phyloP scores from a whole-genome alignment of 2,329 filamentous ascomycete species.

The Stachybotrys chartarum region DNA sequence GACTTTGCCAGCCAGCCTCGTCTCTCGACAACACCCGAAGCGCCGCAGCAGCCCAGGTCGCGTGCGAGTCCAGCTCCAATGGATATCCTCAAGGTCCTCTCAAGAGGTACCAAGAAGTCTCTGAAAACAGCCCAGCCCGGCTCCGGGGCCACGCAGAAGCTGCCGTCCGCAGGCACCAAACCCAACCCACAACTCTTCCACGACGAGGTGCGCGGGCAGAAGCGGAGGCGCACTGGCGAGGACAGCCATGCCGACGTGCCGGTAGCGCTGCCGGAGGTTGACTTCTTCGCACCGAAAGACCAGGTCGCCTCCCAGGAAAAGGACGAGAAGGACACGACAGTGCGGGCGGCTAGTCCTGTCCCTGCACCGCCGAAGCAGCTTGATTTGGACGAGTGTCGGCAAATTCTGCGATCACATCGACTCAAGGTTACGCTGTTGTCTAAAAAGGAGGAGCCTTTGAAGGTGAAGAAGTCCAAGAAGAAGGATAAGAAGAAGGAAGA shows the following conservation, averaged over 20 bases:
- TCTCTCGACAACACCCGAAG: conserved; percentile 2
- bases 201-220: conserved; percentile 44
- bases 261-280: conserved; percentile 36
- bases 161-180: conserved; percentile 58
- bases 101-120: conserved; percentile 58
- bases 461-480: conserved; percentile 50
- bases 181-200: conserved; percentile 65
- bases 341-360: conserved; percentile 19
- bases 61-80: conserved; percentile 28
- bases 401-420: conserved; percentile 70
- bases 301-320: neutral
- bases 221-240: conserved; percentile 44
- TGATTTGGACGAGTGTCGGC: conserved; percentile 64
- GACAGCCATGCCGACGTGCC: conserved; percentile 22
- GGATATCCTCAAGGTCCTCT: conserved; percentile 69
- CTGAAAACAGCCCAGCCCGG: conserved; percentile 24
- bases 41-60: neutral
- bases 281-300: conserved; percentile 51
- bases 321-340: conserved; percentile 6
- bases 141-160: conserved; percentile 28
- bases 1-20: neutral
- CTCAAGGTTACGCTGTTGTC: conserved; percentile 77
- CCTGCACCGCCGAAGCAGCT: conserved; percentile 29
- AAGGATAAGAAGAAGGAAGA: conserved; percentile 28
- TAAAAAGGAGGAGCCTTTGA: conserved; percentile 32